Base-by-base conservation (phyloP, 2,329 filamentous ascomycete species). In the Pseudofabraea citricarpa region DNA sequence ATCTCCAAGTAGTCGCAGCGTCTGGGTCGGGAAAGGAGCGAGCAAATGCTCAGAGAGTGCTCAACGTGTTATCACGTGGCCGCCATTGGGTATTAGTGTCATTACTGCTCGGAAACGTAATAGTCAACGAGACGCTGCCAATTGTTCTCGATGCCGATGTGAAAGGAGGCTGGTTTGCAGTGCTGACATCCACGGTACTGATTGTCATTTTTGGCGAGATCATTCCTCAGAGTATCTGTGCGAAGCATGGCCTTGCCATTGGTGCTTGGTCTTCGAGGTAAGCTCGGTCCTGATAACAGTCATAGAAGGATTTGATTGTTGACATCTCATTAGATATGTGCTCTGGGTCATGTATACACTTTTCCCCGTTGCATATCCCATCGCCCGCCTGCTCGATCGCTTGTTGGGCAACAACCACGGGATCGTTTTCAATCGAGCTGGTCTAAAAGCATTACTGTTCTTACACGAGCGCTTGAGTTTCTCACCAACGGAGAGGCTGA, bases 51-150 rank as follows among this genome's bases (percentile, higher is more conserved):
- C 77, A 75, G 41, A 84, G 81, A 52, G 91, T 97, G 9, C 73
- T 94, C 54, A 75, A 80, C 29, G 71, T 97, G 18, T 69, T 97
- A 40, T 81, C 87, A 49, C 84, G 79, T 56, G 91, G 91, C 56
- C 96, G 96, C 64, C 91, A 97, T 64, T 97, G 91, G 91, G 91
- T 97, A 15, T 72, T 97, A 44, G 91, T 97, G 41, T 96, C 91
- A 1, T 70, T 97, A 21, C 75, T 97, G 7, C 72, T 97, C 43
- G 88, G 89, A 63, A 97, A 97, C 64, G 91, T 97, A 61, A 93
- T 97, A 56, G 94, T 91, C 52, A 96, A 97, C 64, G 91, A 96
- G 67, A 93, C 90, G 3, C 73, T 95, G 10, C 91, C 91, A 16
- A 94, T 97, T 48, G 87, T 97, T 9, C 76, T 97, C 36, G 91